Evolutionary conservation across 2,329 filamentous ascomycete genomes (phyloP), one percentile per base, ranked within the genome.

Genomic region (Neofusicoccum sp.): DNA sequence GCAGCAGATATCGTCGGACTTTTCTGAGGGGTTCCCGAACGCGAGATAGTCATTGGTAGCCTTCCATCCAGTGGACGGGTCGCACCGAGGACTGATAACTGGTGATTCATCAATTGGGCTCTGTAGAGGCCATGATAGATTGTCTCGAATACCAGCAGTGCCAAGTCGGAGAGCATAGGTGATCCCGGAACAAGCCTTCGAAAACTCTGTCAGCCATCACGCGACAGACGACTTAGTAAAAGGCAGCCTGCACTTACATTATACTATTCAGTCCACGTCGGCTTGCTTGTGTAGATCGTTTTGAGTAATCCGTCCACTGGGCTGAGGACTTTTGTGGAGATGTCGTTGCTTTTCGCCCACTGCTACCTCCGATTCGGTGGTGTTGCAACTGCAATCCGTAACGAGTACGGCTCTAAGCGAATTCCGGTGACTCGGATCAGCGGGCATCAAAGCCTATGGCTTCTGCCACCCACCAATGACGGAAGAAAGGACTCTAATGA

Each of bases 1-100:
- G 22, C n/a, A 36, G 6, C 11, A 11, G 6, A 11, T 11, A 9
- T 22, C 9, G n/a, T 54, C 49, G 49, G 49, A 12, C 12, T 11
- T 39, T 56, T n/a, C 16, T 56, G 52, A 56, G 52, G 52, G 52
- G 52, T 34, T 56, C 3, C 52, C 52, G 52, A 8, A n/a, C 52
- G 12, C 16, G n/a, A 29, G 28, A 33, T 4, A 29, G 16, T 16
- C 6, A 29, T 12, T 2, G 6, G 8, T 44, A 12, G 4, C 16
- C 12, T 22, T 11, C 29, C 31, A 7, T 16, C 31, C 28, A 36
- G 34, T 45, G 39, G 41, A 16, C n/a, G 39, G 41, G 14, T 37
- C 1, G n/a, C 41, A 36, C 41, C 54, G 31, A 14, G 9, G 8
- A 28, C 2, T n/a, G 8, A 4, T 16, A 11, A 31, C 36, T 45